Conservation (phyloP, 1,284 basidiomycete species). For the Puccinia novopanici region DNA sequence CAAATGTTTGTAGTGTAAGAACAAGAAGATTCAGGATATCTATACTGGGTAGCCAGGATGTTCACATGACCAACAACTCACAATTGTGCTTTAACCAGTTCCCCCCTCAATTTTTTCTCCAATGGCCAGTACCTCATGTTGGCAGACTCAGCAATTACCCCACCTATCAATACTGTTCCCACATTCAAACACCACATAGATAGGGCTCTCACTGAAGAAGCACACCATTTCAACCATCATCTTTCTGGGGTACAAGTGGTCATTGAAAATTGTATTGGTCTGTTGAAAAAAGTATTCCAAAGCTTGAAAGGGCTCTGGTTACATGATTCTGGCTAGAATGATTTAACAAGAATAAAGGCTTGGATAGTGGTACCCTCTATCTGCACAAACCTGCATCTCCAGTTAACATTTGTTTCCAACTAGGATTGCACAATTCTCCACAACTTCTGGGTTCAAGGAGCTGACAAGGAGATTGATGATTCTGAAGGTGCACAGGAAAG, state of each 20-base stretch:
- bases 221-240: neutral
- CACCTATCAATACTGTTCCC: neutral
- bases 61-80: neutral
- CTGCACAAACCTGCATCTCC: too few relatives aligned
- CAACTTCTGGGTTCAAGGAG: too few relatives aligned
- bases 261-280: neutral
- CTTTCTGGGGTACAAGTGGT: neutral
- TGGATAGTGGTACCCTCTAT: too few relatives aligned
- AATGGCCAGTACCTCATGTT: slow-evolving; percentile 1
- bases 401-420: too few relatives aligned
- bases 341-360: too few relatives aligned
- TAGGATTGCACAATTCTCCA: too few relatives aligned
- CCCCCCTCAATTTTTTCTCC: neutral
- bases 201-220: neutral
- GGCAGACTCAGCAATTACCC: neutral
- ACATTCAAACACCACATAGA: neutral
- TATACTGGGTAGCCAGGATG: neutral
- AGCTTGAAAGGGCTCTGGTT: neutral
- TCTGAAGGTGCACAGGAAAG: too few relatives aligned
- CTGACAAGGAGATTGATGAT: too few relatives aligned
- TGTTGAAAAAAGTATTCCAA: neutral
- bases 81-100: too few relatives aligned
- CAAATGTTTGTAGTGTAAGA: too few relatives aligned
- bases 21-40: neutral
- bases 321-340: too few relatives aligned